Percentiles rank a stretch among this genome's conserved stretches.
Evolutionary conservation across 805 yeast genomes (phyloP).

Genomic region (Lachancea thermotolerans): DNA sequence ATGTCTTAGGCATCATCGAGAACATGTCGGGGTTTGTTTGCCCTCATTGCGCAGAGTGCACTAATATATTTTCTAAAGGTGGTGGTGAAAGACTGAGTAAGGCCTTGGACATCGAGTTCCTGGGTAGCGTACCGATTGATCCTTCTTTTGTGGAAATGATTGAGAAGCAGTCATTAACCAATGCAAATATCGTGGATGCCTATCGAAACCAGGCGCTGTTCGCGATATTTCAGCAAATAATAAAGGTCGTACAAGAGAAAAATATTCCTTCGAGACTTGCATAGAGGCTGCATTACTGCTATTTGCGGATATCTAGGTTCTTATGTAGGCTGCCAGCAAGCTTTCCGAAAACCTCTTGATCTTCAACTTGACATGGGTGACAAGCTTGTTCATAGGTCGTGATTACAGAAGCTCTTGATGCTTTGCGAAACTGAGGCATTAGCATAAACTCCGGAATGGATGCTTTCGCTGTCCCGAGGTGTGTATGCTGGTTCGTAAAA

Average conservation of each 20-base stretch:
- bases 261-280: constrained; percentile 21
- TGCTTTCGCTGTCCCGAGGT: neutral
- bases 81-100: constrained; percentile 78
- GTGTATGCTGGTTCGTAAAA: too few species aligned
- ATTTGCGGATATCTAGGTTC: constrained; percentile 1
- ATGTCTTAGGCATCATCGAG: constrained; percentile 80
- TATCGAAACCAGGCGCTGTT: constrained; percentile 31
- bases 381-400: constrained; percentile 6
- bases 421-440: neutral
- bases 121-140: constrained; percentile 90
- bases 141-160: constrained; percentile 83
- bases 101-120: constrained; percentile 52
- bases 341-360: neutral
- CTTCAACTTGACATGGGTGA: neutral
- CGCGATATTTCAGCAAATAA: constrained; percentile 42
- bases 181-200: constrained; percentile 29
- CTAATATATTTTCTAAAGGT: constrained; percentile 86
- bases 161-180: constrained; percentile 44
- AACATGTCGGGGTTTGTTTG: constrained; percentile 97
- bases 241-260: constrained; percentile 32
- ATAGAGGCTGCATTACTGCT: neutral
- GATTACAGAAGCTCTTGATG: neutral
- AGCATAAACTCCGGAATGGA: neutral
- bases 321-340: neutral
- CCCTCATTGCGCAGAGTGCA: constrained; percentile 87